Evolutionary conservation across 352 stramenopile genomes (phyloP), one percentile per base, ranked within the genome.

Genomic region (Albugo laibachii): DNA sequence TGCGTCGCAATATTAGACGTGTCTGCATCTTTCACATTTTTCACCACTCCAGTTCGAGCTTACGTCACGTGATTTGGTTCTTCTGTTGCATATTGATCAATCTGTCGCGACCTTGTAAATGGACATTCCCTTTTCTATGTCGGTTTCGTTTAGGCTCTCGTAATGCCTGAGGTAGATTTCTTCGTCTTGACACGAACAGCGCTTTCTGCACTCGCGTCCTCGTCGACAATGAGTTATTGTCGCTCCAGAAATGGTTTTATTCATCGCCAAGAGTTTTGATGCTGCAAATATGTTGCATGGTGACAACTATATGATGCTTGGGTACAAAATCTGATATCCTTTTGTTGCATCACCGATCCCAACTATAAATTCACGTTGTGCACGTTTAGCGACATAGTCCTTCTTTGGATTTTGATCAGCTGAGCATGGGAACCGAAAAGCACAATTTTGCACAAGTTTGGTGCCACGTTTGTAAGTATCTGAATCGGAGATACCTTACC

Each of bases 251-350:
- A 42, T n/a, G 15, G 13, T 50, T 58, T 15, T 50, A 35, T 0
- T 16, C 11, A 4, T 36, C 44, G 14, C 31, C 36, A 5, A 53
- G 41, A 18, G 38, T 53, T 36, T 50, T 36, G 31, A 53, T 53
- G 39, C 52, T 50, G 34, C 44, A 39, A 1, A 61, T 48, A 37
- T 62, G 44, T 13, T 56, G 47, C 0, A 49, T 62, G 1, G 37
- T 46, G 0, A 55, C 10, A n/a, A n/a, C n/a, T n/a, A n/a, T n/a
- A n/a, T 24, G 31, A 11, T 52, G 39, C 18, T 53, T 43, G 0
- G 41, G 47, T 14, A 62, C 13, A 38, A 56, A 62, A 62, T 53
- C 14, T 39, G 21, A 35, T 56, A 62, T 0, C 39, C 42, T 13
- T 62, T 62, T 11, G 47, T 59, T 4, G 53, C 47, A 8, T 47